These are phyloP conservation scores for Pneumocystis wakefieldiae DNA, from an alignment of 1,139 yeast species.

Conservation along the genomic window DNA sequence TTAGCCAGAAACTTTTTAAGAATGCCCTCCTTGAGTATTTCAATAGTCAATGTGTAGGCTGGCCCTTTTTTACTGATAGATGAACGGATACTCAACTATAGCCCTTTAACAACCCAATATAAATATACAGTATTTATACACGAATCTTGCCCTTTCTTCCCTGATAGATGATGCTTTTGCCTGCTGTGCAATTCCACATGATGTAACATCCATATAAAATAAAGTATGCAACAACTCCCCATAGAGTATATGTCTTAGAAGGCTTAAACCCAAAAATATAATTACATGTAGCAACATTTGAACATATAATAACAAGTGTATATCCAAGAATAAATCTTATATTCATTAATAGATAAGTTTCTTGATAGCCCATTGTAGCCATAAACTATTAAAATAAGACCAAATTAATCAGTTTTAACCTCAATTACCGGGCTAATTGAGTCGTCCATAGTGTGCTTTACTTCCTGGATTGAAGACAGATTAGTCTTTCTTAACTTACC, in stretches of 20 bases:
- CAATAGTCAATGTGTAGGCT: constrained; percentile 21
- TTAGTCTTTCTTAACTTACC: constrained; percentile 6
- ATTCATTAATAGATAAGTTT: constrained; percentile 45
- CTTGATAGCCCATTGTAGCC: constrained; percentile 44
- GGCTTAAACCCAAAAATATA: constrained; percentile 39
- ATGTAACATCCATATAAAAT: constrained; percentile 36
- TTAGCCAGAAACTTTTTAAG: background rate
- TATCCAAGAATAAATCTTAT: constrained; percentile 56
- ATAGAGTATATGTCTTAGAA: constrained; percentile 28
- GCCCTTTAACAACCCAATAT: background rate
- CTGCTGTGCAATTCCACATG: constrained; percentile 35
- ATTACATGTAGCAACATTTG: constrained; percentile 48
- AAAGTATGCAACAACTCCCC: constrained; percentile 38
- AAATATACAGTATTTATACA: constrained; percentile 12
- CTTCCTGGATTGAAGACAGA: constrained; percentile 18
- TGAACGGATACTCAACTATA: background rate
- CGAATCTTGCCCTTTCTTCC: constrained; percentile 31
- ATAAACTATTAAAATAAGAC: constrained; percentile 27
- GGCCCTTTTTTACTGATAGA: constrained; percentile 36
- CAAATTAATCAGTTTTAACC: too few species aligned
- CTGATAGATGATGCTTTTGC: constrained; percentile 43
- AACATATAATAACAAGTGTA: constrained; percentile 51
- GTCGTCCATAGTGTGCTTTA: constrained; percentile 25
- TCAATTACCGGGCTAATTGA: constrained; percentile 20
- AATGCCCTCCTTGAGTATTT: background rate